Percentiles rank a stretch among this genome's conserved stretches.
These are phyloP conservation scores for Chaetomiaceae sp. DNA, from an alignment of 2,329 filamentous ascomycete genomes.

Conservation along the genomic window DNA sequence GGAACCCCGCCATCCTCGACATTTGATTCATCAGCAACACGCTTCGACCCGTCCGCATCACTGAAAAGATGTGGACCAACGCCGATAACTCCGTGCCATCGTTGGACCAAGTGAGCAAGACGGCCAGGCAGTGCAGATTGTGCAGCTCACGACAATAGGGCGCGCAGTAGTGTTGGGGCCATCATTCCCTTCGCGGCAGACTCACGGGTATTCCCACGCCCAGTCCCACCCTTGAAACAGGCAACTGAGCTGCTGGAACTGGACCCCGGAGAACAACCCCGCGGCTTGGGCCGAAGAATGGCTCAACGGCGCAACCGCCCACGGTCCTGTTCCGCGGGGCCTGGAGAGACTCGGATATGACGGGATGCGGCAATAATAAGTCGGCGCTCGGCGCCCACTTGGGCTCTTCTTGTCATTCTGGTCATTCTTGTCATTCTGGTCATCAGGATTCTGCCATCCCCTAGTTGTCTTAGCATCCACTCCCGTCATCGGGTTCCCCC, in stretches of 20 bases:
- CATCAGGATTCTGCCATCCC: too few species aligned
- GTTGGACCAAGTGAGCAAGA: background rate
- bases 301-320: background rate
- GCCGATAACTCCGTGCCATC: conserved; percentile 9
- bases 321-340: background rate
- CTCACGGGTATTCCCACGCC: too few species aligned
- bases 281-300: background rate
- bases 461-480: too few species aligned
- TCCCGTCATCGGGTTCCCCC: background rate
- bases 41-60: background rate
- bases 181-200: background rate
- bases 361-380: background rate
- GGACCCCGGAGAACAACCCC: background rate
- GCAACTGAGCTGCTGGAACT: background rate
- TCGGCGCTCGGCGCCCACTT: background rate
- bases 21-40: conserved; percentile 11
- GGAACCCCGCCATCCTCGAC: background rate
- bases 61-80: background rate
- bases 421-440: background rate
- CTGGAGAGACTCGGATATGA: background rate
- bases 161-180: background rate
- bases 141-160: too few species aligned
- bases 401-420: background rate
- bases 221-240: background rate
- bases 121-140: too few species aligned